These are phyloP conservation scores for Pichia sp. DNA, from an alignment of 1,139 yeast genomes.

Conservation along the genomic window DNA sequence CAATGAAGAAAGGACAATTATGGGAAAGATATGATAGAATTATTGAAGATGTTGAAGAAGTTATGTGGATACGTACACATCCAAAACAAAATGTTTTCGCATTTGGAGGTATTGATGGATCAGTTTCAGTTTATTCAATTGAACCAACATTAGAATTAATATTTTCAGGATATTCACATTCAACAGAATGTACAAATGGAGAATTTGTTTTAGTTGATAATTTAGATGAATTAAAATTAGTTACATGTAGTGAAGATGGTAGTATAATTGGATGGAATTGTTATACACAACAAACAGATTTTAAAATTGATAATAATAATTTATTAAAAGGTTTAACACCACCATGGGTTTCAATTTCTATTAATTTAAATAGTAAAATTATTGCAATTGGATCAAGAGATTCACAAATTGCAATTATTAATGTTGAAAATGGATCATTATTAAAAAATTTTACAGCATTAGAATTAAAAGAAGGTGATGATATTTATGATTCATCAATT, in stretches of 20 bases:
- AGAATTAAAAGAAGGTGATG: slow-evolving; percentile 55
- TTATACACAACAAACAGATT: slow-evolving; percentile 61
- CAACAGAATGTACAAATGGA: slow-evolving; percentile 73
- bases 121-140: slow-evolving; percentile 88
- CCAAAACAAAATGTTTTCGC: slow-evolving; percentile 78
- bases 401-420: slow-evolving; percentile 73
- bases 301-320: slow-evolving; percentile 54
- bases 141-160: slow-evolving; percentile 60
- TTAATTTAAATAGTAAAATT: slow-evolving; percentile 40
- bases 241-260: slow-evolving; percentile 85
- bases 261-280: slow-evolving; percentile 86
- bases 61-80: slow-evolving; percentile 72
- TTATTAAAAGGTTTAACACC: slow-evolving; percentile 60
- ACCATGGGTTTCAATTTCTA: slow-evolving; percentile 77
- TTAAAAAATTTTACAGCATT: slow-evolving; percentile 60
- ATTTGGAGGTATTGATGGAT: slow-evolving; percentile 90
- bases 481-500: slow-evolving; percentile 68
- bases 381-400: slow-evolving; percentile 75
- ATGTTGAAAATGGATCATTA: slow-evolving; percentile 64
- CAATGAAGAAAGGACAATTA: slow-evolving; percentile 68
- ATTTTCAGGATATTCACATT: slow-evolving; percentile 77
- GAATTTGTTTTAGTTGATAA: slow-evolving; percentile 59
- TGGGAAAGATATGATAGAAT: slow-evolving; percentile 64
- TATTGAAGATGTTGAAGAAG: slow-evolving; percentile 81
- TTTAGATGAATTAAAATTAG: slow-evolving; percentile 56